A percentile compares a stretch with the other conserved stretches of the same genome.
phyloP scores from a whole-genome alignment of 1,284 basidiomycete genomes.

The Bondarzewia mesenterica region DNA sequence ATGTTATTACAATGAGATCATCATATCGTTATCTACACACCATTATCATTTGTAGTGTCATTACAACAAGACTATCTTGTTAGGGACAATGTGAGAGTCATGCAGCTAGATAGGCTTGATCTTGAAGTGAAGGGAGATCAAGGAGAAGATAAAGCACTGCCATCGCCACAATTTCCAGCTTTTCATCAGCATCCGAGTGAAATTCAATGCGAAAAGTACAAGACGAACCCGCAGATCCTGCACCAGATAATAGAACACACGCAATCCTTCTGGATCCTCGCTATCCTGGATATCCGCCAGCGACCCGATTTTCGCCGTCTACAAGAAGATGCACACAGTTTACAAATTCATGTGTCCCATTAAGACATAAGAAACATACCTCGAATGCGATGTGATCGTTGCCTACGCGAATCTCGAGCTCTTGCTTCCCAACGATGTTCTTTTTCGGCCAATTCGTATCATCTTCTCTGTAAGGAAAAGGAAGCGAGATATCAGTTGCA shows the following conservation, averaged over 20 bases:
- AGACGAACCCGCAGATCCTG: constrained; percentile 86
- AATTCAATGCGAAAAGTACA: constrained; percentile 1
- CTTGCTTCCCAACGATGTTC: constrained; percentile 96
- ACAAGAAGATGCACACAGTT: neutral
- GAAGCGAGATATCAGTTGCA: neutral
- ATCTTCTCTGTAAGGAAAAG: constrained; percentile 79
- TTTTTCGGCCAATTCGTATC: constrained; percentile 98
- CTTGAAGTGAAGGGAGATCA: constrained; percentile 98
- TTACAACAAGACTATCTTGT: no score
- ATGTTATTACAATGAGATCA: no score
- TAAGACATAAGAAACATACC: constrained; percentile 42
- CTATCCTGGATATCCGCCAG: constrained; percentile 95
- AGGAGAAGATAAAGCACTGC: constrained; percentile 94
- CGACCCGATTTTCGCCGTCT: constrained; percentile 98
- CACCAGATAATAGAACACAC: constrained; percentile 98
- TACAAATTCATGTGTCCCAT: neutral
- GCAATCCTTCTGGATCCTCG: constrained; percentile 93
- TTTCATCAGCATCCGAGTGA: no score
- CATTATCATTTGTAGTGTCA: no score
- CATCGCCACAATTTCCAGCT: constrained; percentile 1
- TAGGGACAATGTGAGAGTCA: no score
- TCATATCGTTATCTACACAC: no score
- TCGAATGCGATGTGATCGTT: constrained; percentile 98
- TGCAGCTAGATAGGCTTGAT: constrained; percentile 89
- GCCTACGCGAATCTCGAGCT: constrained; percentile 90